These are phyloP conservation scores for Pleochaeta shiraiana DNA, from an alignment of 2,329 filamentous ascomycete species.

Conservation along the genomic window DNA sequence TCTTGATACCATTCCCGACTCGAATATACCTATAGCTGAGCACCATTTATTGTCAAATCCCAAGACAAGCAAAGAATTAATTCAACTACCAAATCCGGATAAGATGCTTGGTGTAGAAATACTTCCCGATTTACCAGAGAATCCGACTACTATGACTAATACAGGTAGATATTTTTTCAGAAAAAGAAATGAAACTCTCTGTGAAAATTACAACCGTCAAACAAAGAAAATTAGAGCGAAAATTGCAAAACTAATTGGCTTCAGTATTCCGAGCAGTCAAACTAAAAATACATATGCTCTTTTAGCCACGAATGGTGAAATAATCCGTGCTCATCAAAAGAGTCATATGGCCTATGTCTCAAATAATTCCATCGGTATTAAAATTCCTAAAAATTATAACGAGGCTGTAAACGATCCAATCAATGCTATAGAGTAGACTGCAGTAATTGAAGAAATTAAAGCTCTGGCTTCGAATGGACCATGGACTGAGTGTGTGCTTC, in stretches of 20 bases:
- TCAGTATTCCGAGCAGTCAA: not conserved
- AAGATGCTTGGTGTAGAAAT: not conserved
- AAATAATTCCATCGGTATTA: not conserved
- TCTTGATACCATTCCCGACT: not conserved
- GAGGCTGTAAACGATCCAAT: not conserved
- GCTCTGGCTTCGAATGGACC: not conserved
- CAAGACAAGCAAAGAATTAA: not conserved
- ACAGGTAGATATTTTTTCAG: not conserved
- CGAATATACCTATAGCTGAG: not conserved
- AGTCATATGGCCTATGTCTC: not conserved
- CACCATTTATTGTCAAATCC: not conserved
- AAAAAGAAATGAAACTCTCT: not conserved
- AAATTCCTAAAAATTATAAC: not conserved
- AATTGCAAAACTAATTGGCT: not conserved
- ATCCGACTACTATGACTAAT: not conserved
- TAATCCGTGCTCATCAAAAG: not conserved
- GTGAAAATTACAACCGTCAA: not conserved
- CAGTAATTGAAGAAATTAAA: not conserved
- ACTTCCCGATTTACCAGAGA: not conserved
- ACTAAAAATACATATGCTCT: not conserved
- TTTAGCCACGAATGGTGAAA: not conserved
- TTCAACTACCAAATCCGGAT: not conserved
- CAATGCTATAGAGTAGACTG: not conserved
- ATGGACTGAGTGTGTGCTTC: not conserved
- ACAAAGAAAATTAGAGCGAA: not conserved